These are phyloP conservation scores for Spiraea crenata DNA, from an alignment of 331 rosid genomes.

Conservation along the genomic window DNA sequence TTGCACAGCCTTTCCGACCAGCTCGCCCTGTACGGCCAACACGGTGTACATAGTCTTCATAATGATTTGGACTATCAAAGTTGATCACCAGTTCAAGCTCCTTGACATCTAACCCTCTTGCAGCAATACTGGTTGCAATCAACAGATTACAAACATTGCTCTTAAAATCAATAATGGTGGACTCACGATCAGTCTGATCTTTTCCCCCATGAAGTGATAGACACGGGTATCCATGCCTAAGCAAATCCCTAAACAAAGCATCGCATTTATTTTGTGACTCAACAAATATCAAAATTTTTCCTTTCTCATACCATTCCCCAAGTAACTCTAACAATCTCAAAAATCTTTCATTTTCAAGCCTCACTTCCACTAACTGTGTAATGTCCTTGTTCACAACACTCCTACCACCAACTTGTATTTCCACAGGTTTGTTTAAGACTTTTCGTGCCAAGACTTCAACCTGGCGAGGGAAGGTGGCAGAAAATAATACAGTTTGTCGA, in stretches of 20 bases:
- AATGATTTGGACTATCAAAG: conserved; percentile 89
- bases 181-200: conserved; percentile 96
- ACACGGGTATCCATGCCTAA: conserved; percentile 79
- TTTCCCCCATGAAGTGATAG: conserved; percentile 88
- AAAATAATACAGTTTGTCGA: conserved; percentile 88
- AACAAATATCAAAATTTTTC: conserved; percentile 85
- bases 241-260: conserved; percentile 71
- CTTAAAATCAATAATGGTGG: conserved; percentile 86
- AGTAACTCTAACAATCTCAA: conserved; percentile 78
- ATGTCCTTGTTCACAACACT: conserved; percentile 97
- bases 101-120: conserved; percentile 91
- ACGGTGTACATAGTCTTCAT: conserved; percentile 95
- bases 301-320: conserved; percentile 94
- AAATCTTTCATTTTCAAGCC: conserved; percentile 80
- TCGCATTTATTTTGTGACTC: conserved; percentile 94
- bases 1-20: conserved; percentile 90
- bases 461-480: conserved; percentile 92
- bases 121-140: conserved; percentile 88
- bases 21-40: conserved; percentile 98
- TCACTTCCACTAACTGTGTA: conserved; percentile 78
- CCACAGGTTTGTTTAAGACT: conserved; percentile 81
- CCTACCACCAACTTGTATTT: conserved; percentile 94
- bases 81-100: conserved; percentile 92
- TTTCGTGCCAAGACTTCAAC: conserved; percentile 87
- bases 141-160: conserved; percentile 84